Base-by-base conservation (phyloP, 2,329 filamentous ascomycete species). In the Claviceps sp. region DNA sequence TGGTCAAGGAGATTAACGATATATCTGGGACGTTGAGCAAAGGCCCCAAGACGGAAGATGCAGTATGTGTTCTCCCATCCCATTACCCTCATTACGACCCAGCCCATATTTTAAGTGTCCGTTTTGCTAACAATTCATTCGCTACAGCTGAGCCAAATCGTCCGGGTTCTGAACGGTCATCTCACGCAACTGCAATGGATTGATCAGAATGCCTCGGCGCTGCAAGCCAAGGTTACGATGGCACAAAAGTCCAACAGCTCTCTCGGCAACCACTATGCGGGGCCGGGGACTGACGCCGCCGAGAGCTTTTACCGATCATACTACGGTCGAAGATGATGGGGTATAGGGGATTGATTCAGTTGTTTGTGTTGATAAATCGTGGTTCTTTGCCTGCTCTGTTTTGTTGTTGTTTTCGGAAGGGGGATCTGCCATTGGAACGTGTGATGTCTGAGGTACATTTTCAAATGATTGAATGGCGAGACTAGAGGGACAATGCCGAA, bases 1-100 rank as follows among this genome's bases (percentile, higher is more conserved):
- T 98, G 89, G 95, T 98, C 60, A 90, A 95, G 64, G 93, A 97
- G 69, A 95, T 98, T 65, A 98, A 98, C 65, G 82, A 84, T 59
- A 91, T 94, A 55, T 93, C 88, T n/a, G 79, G 86, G 51, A 88
- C 83, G 23, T 72, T 98, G 58, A 91, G 82, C 76, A 95, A 94
- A 76, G 88, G 86, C 53, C 85, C 79, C 68, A 94, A 94, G 69
- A 80, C 87, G 29, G 87, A 93, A 66, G 88, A 93, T 69, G 87
- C 87, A 58, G 88, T 93, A 77, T 70, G 83, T 77, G 61, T 13
- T 61, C 40, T 37, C 8, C 17, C 22, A 9, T 13, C 22, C 5
- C 13, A 16, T 44, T 26, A 5, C 36, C 17, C 40, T 11, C n/a
- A n/a, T 43, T 23, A 23, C 5, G 22, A 5, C 22, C 22, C 22